phyloP scores from a whole-genome alignment of 2,329 filamentous ascomycete species.

The Penicillium italicum region DNA sequence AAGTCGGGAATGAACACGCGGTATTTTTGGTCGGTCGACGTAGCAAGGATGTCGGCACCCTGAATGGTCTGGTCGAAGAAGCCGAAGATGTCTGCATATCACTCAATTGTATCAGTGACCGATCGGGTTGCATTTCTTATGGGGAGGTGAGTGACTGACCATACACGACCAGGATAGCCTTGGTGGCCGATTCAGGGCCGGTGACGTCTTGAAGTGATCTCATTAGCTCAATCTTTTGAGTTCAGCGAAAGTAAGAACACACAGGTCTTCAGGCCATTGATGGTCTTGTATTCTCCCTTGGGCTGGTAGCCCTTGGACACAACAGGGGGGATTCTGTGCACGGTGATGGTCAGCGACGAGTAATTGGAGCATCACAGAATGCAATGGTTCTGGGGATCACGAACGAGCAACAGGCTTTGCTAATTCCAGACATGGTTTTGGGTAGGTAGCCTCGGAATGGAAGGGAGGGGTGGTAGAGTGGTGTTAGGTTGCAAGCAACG shows the following conservation, averaged over 20 bases:
- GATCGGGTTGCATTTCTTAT: background rate
- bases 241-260: constrained; percentile 17
- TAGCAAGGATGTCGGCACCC: constrained; percentile 60
- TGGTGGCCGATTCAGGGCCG: constrained; percentile 53
- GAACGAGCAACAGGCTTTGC: constrained; percentile 46
- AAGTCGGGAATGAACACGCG: constrained; percentile 89
- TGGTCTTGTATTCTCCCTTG: constrained; percentile 58
- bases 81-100: constrained; percentile 56
- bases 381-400: constrained; percentile 13
- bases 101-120: background rate
- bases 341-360: background rate
- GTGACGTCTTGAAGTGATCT: constrained; percentile 48
- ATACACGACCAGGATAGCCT: constrained; percentile 56
- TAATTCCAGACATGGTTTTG: constrained; percentile 39
- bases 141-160: constrained; percentile 27
- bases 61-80: constrained; percentile 62
- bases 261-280: constrained; percentile 62
- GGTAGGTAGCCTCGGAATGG: constrained; percentile 19
- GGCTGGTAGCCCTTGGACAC: constrained; percentile 48
- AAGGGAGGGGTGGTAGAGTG: constrained; percentile 8
- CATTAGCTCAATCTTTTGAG: background rate
- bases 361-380: background rate
- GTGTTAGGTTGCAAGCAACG: constrained; percentile 12
- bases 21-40: constrained; percentile 63
- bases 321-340: constrained; percentile 40